Percentiles rank a stretch among this genome's conserved stretches.
Evolutionary conservation across 306 rosid genomes (phyloP).

Genomic region (Begonia masoniana): DNA sequence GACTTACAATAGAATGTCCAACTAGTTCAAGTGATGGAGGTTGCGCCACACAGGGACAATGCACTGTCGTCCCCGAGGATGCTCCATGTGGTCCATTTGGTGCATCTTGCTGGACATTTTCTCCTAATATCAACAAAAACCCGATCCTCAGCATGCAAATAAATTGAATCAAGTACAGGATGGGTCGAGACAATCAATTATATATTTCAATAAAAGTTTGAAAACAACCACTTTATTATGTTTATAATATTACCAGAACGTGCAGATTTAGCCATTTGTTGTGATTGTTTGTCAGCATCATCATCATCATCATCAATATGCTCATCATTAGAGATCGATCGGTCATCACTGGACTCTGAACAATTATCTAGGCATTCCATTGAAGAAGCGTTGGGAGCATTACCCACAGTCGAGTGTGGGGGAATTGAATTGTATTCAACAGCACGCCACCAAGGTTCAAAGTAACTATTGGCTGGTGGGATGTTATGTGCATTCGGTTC

Average conservation of each 20-base stretch:
- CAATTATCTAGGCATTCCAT: slow-evolving; percentile 63
- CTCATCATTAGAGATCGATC: slow-evolving; percentile 58
- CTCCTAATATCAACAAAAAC: slow-evolving; percentile 16
- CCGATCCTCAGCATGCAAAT: too few species aligned
- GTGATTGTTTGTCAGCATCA: slow-evolving; percentile 36
- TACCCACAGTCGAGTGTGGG: slow-evolving; percentile 27
- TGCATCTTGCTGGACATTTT: slow-evolving; percentile 43
- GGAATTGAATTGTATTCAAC: slow-evolving; percentile 45
- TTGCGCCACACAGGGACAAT: slow-evolving; percentile 38
- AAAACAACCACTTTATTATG: not conserved
- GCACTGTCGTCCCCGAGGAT: slow-evolving; percentile 35
- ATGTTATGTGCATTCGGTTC: slow-evolving; percentile 41
- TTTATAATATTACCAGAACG: slow-evolving; percentile 37
- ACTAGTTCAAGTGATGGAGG: slow-evolving; percentile 84
- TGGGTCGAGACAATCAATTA: not conserved
- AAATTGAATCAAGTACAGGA: too few species aligned
- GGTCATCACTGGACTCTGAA: slow-evolving; percentile 76
- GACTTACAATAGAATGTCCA: slow-evolving; percentile 86
- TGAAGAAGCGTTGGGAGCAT: slow-evolving; percentile 56
- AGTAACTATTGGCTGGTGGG: slow-evolving; percentile 35
- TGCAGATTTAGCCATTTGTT: slow-evolving; percentile 29
- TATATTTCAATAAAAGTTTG: not conserved
- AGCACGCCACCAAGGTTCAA: slow-evolving; percentile 89
- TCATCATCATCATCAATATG: slow-evolving; percentile 56
- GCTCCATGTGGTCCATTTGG: slow-evolving; percentile 43